Evolutionary conservation across 352 stramenopile species (phyloP), one percentile per base, ranked within the genome.

Genomic region (Globisporangium nagaii): DNA sequence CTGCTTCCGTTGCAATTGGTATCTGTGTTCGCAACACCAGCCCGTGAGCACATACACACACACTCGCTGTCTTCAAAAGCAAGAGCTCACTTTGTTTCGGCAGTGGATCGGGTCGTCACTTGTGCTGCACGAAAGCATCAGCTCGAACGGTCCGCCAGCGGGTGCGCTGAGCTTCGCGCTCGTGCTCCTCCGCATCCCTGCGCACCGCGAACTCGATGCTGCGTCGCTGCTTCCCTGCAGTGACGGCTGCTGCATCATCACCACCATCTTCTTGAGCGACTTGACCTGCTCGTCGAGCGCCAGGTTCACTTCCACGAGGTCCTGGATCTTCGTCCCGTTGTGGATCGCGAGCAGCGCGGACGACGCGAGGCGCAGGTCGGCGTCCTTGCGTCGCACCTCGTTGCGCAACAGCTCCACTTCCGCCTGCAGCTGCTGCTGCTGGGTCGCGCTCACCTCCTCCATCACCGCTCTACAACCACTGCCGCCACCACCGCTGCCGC

Each of bases 251-350:
- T 60, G 58, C 15, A 56, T 53, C 31, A 59, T 47, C 49, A 68
- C 48, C 20, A 81, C 40, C 45, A 69, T 61, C 10, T 55, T 63
- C 58, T 81, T 81, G 24, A 81, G 63, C 31, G 68, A 70, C 47
- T 66, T 62, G 19, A 81, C 68, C 49, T 81, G 71, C 44, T 81
- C 68, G 11, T 72, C 56, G 45, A 81, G 56, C 25, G 71, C 71
- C 13, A 76, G 51, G 39, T 81, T 81, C 40, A 66, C 60, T 47
- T 81, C 66, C 22, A 74, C 61, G 7, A 79, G 58, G 49, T 81
- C 68, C 30, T 78, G 65, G 12, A 79, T 45, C 15, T 74, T 65
- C n/a, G 31, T 20, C 43, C 15, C 63, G 53, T 61, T 61, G 55
- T 53, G 56, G 24, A 57, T 63, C 8, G 37, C 43, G n/a, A 57